Base-by-base conservation (phyloP, 2,329 filamentous ascomycete species). In the Microcyclospora pomicola region DNA sequence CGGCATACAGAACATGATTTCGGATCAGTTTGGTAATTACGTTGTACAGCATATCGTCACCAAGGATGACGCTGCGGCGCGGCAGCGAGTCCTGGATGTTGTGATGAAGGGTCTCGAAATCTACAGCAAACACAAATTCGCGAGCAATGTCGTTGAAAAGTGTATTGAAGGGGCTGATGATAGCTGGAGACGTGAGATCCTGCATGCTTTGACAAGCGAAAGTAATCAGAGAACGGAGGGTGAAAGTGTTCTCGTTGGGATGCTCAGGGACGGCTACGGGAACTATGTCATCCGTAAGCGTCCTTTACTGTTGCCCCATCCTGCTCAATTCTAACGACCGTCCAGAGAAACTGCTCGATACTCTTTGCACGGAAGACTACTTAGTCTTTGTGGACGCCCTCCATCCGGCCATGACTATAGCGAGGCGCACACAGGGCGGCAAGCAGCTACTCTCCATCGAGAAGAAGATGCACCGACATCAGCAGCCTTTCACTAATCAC, bases 261-360 rank as follows among this genome's bases (percentile, higher is more conserved):
- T 95, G 62, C 86, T 95, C 71, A 82, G 80, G 47, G 88, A 98
- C 56, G 81, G 84, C 46, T 96, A 80, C 58, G 91, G 84, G 42
- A 98, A 98, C 59, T 98, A 96, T 56, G 88, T 96, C 5, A 81
- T 96, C 44, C 88, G 86, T 93, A 75, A 76, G 85, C 76, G 12
- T 7, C 13, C 11, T 15, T 15, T 24, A 13, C 38, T 16, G 31
- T 34, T 32, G n/a, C 10, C 27, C 33, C 24, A 15, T 28, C 15
- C 27, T 15, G 29, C 16, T 13, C 31, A 9, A 29, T 3, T 12
- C 24, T n/a, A n/a, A 33, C 14, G 16, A 13, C 9, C 28, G 33
- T 13, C 12, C 55, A 92, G 85, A 95, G 64, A 93, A 87, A 64
- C 70, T 95, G 5, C 67, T 93, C 30, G 64, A 68, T 35, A 64